Evolutionary conservation across 2,329 filamentous ascomycete species (phyloP).

Genomic region (Ustulina deusta): DNA sequence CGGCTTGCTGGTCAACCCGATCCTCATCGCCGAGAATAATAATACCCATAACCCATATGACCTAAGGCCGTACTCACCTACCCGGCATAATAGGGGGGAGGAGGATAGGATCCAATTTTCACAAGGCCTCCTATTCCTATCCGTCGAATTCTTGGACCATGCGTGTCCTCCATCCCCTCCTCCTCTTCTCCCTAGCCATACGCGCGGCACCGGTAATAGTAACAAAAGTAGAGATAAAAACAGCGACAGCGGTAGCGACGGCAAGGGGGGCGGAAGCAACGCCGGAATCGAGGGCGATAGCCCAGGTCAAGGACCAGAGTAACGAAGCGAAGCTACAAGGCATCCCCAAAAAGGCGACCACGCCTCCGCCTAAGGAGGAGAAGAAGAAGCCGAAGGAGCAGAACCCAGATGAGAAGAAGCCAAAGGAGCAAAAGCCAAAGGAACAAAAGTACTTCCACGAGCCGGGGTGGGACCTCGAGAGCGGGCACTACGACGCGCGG

Average conservation of each 20-base stretch:
- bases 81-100: neutral
- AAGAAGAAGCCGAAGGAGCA: conserved; percentile 1
- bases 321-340: conserved; percentile 1
- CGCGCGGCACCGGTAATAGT: conserved; percentile 24
- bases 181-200: conserved; percentile 21
- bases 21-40: neutral
- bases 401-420: neutral
- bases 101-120: neutral
- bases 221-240: conserved; percentile 13
- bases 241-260: conserved; percentile 5
- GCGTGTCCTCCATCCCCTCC: conserved; percentile 18
- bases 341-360: neutral
- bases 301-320: neutral
- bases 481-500: conserved; percentile 80
- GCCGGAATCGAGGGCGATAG: neutral
- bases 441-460: conserved; percentile 73
- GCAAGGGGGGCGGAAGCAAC: neutral
- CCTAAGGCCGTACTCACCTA: neutral
- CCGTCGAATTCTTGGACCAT: conserved; percentile 15
- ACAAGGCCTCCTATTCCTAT: neutral
- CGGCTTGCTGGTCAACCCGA: neutral
- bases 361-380: neutral
- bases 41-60: conserved; percentile 1
- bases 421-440: conserved; percentile 7
- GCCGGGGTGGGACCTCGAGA: conserved; percentile 68